Evolutionary conservation across 1,284 basidiomycete genomes (phyloP).

Genomic region (Vanrija pseudolonga): DNA sequence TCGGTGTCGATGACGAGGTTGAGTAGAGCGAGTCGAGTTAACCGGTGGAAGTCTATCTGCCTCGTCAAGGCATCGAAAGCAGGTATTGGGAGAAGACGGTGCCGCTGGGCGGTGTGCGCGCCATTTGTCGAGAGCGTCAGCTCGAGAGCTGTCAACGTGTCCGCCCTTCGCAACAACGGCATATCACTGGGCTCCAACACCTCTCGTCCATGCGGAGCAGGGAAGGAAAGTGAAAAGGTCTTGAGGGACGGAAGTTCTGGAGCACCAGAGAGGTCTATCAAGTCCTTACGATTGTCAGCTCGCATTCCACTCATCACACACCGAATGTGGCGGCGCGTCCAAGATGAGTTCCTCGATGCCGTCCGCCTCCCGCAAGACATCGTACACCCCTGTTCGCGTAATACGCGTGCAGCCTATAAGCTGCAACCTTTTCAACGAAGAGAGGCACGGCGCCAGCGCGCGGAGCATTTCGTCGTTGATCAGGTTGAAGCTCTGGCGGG

Average conservation of each 20-base stretch:
- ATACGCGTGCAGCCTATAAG: slow-evolving; percentile 41
- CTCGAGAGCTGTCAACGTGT: slow-evolving; percentile 26
- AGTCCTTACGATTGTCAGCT: slow-evolving; percentile 16
- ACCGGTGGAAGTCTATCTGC: slow-evolving; percentile 17
- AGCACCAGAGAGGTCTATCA: slow-evolving; percentile 25
- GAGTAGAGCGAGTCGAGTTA: slow-evolving; percentile 32
- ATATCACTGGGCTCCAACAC: slow-evolving; percentile 22
- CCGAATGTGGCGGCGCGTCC: slow-evolving; percentile 37
- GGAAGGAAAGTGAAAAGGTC: slow-evolving; percentile 34
- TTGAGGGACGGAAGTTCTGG: slow-evolving; percentile 22
- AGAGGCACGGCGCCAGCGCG: slow-evolving; percentile 26
- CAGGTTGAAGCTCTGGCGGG: slow-evolving; percentile 25
- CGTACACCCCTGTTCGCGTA: slow-evolving; percentile 31
- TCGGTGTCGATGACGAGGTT: slow-evolving; percentile 27
- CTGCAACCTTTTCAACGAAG: slow-evolving; percentile 28
- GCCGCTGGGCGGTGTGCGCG: background rate
- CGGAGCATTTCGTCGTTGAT: slow-evolving; percentile 36
- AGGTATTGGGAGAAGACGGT: slow-evolving; percentile 15
- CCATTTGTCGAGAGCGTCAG: slow-evolving; percentile 28
- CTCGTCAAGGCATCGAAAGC: slow-evolving; percentile 13
- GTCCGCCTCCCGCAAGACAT: slow-evolving; percentile 23
- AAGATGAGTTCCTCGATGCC: slow-evolving; percentile 37
- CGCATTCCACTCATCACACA: slow-evolving; percentile 6
- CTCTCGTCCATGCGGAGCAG: slow-evolving; percentile 14
- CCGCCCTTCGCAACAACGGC: slow-evolving; percentile 22